Base-by-base conservation (phyloP, 139 green algal genomes). In the Trebouxia sp. region DNA sequence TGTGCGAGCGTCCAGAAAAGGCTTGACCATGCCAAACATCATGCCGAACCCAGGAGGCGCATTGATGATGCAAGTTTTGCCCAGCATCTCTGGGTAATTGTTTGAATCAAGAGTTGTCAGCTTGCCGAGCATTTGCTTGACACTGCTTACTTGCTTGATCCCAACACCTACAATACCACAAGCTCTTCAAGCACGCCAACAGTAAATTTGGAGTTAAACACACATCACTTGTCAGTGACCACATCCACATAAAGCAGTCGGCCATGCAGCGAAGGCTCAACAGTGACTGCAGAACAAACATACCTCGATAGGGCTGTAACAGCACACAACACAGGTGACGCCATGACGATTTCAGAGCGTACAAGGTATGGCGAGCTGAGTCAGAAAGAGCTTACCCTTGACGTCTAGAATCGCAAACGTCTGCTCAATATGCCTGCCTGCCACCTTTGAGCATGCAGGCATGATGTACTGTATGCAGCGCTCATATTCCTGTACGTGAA, bases 401-500 rank as follows among this genome's bases (percentile, higher is more conserved):
- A 97, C 88, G 75, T 98, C 94, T 86, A 98, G 91, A 81, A 98
- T 97, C 65, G 91, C 92, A 85, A 97, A 95, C 0, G 90, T 97
- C 56, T 93, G 86, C 81, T 96, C 92, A 30, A 97, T 93, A 75
- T 95, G 86, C 15, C 81, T 84, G 17, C 88, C 90, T 12, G 80
- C 80, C 17, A 91, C 76, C 35, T 83, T 83, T 41, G 87, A 93
- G 91, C 90, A 95, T 5, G 94, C 85, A 10, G 94, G 94, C 82
- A 96, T 87, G 84, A 98, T 96, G 79, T 93, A 88, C 55, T 92
- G 90, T 22, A 91, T 66, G 83, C 90, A 95, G n/a, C 93, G 91
- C 86, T 98, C 94, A 79, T 98, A 96, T 84, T 97, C 92, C 83
- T 93, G 91, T 17, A 96, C 89, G 72, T 97, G 93, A 80, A 95